A percentile compares a stretch with the other conserved stretches of the same genome.
These are phyloP conservation scores for Debaryomycetaceae sp. DNA, from an alignment of 1,139 yeast species.

Conservation along the genomic window DNA sequence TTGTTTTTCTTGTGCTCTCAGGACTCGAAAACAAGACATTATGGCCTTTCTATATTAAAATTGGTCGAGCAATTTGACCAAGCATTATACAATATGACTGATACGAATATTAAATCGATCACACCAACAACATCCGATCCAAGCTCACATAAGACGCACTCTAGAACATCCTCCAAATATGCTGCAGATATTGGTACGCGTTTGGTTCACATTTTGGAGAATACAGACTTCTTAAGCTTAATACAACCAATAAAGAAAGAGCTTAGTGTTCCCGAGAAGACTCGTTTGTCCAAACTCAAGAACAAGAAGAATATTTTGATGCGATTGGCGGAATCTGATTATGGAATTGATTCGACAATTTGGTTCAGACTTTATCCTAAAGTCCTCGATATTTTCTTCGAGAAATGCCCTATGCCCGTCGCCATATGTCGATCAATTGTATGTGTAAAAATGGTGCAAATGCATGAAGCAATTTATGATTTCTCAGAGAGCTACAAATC, in stretches of 20 bases:
- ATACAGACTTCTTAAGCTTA: constrained; percentile 63
- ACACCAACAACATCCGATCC: constrained; percentile 5
- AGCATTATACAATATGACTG: constrained; percentile 59
- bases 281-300: constrained; percentile 63
- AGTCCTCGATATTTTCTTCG: constrained; percentile 68
- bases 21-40: constrained; percentile 68
- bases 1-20: constrained; percentile 87
- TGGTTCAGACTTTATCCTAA: constrained; percentile 91
- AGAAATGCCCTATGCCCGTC: constrained; percentile 85
- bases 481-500: constrained; percentile 52
- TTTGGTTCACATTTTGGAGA: constrained; percentile 72
- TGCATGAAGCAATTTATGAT: constrained; percentile 75
- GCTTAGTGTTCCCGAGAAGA: constrained; percentile 78
- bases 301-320: constrained; percentile 63
- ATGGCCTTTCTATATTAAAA: constrained; percentile 71
- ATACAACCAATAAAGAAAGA: constrained; percentile 57
- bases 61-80: constrained; percentile 83
- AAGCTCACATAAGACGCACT: constrained; percentile 31
- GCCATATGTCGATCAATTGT: constrained; percentile 93
- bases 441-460: constrained; percentile 82
- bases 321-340: constrained; percentile 81
- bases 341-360: constrained; percentile 91
- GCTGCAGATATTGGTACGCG: constrained; percentile 80
- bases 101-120: constrained; percentile 7
- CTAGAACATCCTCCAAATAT: constrained; percentile 63